Base-by-base conservation (phyloP, 148 eudicot genomes). In the Gaultheria prostrata region DNA sequence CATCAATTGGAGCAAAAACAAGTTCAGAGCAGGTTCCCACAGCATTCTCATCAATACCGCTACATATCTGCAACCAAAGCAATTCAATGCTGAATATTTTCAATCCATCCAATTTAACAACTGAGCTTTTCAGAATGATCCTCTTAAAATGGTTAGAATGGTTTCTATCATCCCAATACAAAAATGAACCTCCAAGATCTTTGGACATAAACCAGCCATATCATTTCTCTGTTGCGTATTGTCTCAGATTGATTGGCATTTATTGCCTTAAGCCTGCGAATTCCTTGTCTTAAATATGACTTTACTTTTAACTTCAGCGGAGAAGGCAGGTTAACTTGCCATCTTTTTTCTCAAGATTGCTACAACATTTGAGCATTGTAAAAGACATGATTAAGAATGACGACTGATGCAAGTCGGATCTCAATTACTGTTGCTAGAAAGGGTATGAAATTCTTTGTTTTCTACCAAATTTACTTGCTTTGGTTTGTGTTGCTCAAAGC, bases 1-100 rank as follows among this genome's bases (percentile, higher is more conserved):
- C 99, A 88, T 97, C 98, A 35, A 97, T 97, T 83, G 99, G 99
- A 77, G 99, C 99, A 90, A 97, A 97, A 83, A 97, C 93, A 78
- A 94, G 97, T 90, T 97, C 98, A 83, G 95, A 89, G 91, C 95
- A 97, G 76, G 95, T 92, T 85, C 99, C 99, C 20, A 90, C 91
- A 39, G 97, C 92, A 85, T 93, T 89, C 87, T 94, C 98, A 83
- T 94, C 97, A 85, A 89, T 87, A 63, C 99, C 99, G 67, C 92
- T 89, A 82, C 98, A 94, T 84, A 96, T 89, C 99, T 96, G 91
- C 80, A 83, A 79, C n/a, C 56, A 84, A 65, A 84, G 82, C 50
- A 74, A 80, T 33, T 84, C 53, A 4, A 20, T 71, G 57, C 49
- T 87, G 49, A 79, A 65, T 75, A 83, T 75, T 54, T 76, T 82